Base-by-base conservation (phyloP, 805 yeast genomes). In the Saccharomyces cerevisiae region DNA sequence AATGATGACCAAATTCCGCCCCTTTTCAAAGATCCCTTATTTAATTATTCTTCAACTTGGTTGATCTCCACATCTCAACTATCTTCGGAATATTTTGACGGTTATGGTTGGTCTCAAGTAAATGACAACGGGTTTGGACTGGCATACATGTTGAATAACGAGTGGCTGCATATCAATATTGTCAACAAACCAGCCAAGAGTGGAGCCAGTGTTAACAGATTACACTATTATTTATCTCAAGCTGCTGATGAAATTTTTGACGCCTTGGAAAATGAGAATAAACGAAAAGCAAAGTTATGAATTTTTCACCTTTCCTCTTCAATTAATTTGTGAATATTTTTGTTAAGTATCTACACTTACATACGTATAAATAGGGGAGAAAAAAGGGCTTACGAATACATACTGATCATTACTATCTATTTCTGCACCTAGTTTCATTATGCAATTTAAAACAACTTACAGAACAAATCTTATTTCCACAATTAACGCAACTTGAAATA, bases 21-120 rank as follows among this genome's bases (percentile, higher is more conserved):
- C 6, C 71, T 92, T 50, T 90, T 84, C 77, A 69, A 75, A 24
- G 95, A 92, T 70, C 87, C 95, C 13, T 75, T 88, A 59, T 89
- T 79, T 68, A 70, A 75, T 50, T 92, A 89, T 74, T 84, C 95
- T 5, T 75, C 83, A 31, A 81, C 87, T 48, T 92, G 99, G 99
- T 84, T 79, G 70, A 70, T 92, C 51, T 87, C 96, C 21, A 83
- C 96, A 2, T 89, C 97, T 1, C 98, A 92, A 72, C 77, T 92
- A 60, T 86, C 94, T 8, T 86, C 95, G 4, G 87, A 85, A 63
- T 77, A 76, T 70, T 88, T 89, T 73, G 89, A 89, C 69, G 91
- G 95, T 48, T 92, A 91, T 78, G 99, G 99, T 32, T 92, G 90
- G 89, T 82, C 96, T 21, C 96, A 95, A 70, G 98, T 94, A 50